Evolutionary conservation across 345 rosid genomes (phyloP).

Genomic region (Hevea brasiliensis): DNA sequence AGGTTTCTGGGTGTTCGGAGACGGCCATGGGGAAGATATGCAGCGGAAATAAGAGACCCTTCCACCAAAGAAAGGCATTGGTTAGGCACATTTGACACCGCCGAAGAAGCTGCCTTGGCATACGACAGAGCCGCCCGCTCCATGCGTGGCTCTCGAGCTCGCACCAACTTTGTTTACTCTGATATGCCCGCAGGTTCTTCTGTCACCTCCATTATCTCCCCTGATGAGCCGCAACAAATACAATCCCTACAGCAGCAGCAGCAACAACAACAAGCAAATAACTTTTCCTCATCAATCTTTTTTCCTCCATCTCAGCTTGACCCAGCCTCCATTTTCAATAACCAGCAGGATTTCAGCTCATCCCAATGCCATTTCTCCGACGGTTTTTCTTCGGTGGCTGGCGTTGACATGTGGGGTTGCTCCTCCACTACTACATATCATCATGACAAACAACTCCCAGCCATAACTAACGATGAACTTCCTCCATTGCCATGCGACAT

Average conservation of each 20-base stretch:
- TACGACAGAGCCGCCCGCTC: slow-evolving; percentile 79
- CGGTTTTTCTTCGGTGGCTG: slow-evolving; percentile 3
- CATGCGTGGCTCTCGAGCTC: slow-evolving; percentile 71
- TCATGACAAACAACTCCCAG: not conserved
- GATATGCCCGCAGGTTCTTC: slow-evolving; percentile 77
- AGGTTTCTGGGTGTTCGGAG: slow-evolving; percentile 76
- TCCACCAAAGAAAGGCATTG: slow-evolving; percentile 81
- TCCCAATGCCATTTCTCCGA: slow-evolving; percentile 8
- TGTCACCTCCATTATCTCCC: slow-evolving; percentile 73
- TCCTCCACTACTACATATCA: not conserved
- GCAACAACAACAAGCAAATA: slow-evolving; percentile 3
- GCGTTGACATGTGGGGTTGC: not conserved
- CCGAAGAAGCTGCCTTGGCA: slow-evolving; percentile 83
- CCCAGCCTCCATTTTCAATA: slow-evolving; percentile 27
- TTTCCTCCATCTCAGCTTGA: slow-evolving; percentile 13
- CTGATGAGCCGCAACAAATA: slow-evolving; percentile 38
- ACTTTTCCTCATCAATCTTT: slow-evolving; percentile 14
- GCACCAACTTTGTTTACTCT: slow-evolving; percentile 82
- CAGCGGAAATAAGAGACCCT: slow-evolving; percentile 85
- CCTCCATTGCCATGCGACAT: slow-evolving; percentile 54
- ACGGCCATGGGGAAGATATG: slow-evolving; percentile 88
- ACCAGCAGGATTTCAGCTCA: slow-evolving; percentile 1
- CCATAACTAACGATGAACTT: slow-evolving; percentile 30
- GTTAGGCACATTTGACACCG: slow-evolving; percentile 85
- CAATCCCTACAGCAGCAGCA: not conserved